Conservation (phyloP, 148 eudicot genomes). For the Fagopyrum tataricum region DNA sequence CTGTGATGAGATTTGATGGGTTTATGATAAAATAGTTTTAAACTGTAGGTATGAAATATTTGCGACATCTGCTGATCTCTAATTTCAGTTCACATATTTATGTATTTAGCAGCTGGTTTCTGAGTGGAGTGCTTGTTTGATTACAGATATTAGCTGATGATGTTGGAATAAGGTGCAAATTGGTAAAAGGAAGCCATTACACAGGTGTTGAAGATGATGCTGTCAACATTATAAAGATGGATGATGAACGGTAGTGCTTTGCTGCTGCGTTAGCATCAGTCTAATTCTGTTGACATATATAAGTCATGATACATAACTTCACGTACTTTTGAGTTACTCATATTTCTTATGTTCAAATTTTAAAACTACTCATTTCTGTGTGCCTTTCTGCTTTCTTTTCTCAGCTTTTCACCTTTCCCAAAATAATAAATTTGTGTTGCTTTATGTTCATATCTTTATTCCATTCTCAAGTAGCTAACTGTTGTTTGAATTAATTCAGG, state of each 20-base stretch:
- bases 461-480: not conserved
- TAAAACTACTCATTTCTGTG: not conserved
- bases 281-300: not conserved
- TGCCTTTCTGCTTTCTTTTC: not conserved
- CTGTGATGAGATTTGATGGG: not conserved
- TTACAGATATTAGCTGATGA: constrained; percentile 82
- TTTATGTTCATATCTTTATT: not conserved
- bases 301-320: not conserved
- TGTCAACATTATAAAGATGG: constrained; percentile 78
- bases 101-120: not conserved
- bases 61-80: not conserved
- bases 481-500: constrained; percentile 29
- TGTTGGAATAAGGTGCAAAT: constrained; percentile 86
- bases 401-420: not conserved
- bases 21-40: not conserved
- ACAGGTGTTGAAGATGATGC: constrained; percentile 96
- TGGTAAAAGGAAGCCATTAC: constrained; percentile 95
- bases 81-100: not conserved
- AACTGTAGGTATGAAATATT: not conserved
- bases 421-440: not conserved
- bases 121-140: not conserved
- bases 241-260: constrained; percentile 47
- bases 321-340: constrained; percentile 16
- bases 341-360: not conserved
- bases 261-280: not conserved